Conservation (phyloP, 176 grass and related monocot genomes). For the Alopecurus myosuroides region DNA sequence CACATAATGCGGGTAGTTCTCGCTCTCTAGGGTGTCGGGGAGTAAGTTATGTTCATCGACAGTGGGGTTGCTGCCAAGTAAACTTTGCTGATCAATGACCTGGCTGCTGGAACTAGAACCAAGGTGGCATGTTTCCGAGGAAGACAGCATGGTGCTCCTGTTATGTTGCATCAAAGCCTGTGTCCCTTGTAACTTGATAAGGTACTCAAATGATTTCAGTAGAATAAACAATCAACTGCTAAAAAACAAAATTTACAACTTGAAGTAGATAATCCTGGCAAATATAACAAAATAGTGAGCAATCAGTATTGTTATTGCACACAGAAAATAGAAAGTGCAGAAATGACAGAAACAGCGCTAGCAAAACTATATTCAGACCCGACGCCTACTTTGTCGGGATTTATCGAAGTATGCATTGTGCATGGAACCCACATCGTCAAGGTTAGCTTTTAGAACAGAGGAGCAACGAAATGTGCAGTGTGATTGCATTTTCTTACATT, state of each 20-base stretch:
- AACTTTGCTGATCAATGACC: slow-evolving; percentile 46
- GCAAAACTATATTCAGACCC: not conserved
- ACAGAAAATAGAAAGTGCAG: not conserved
- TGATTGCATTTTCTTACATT: not conserved
- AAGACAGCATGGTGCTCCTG: slow-evolving; percentile 43
- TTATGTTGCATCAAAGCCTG: slow-evolving; percentile 46
- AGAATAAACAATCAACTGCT: slow-evolving; percentile 7
- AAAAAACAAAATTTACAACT: slow-evolving; percentile 17
- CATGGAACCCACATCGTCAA: not conserved
- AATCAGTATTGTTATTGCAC: not conserved
- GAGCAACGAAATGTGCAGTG: not conserved
- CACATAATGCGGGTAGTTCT: slow-evolving; percentile 40
- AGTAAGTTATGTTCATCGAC: slow-evolving; percentile 46
- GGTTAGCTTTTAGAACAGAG: not conserved
- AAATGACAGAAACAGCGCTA: not conserved
- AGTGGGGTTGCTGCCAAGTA: slow-evolving; percentile 29
- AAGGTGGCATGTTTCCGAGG: slow-evolving; percentile 54
- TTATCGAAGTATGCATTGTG: not conserved
- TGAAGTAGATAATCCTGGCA: slow-evolving; percentile 20
- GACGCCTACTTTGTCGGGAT: not conserved
- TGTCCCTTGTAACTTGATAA: slow-evolving; percentile 15
- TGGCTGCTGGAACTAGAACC: slow-evolving; percentile 47
- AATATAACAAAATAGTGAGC: not conserved
- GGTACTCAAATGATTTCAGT: slow-evolving; percentile 12
- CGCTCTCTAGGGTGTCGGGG: slow-evolving; percentile 26